Percentiles rank a stretch among this genome's conserved stretches.
These are phyloP conservation scores for Hydrangea macrophylla DNA, from an alignment of 148 eudicot species.

Conservation along the genomic window DNA sequence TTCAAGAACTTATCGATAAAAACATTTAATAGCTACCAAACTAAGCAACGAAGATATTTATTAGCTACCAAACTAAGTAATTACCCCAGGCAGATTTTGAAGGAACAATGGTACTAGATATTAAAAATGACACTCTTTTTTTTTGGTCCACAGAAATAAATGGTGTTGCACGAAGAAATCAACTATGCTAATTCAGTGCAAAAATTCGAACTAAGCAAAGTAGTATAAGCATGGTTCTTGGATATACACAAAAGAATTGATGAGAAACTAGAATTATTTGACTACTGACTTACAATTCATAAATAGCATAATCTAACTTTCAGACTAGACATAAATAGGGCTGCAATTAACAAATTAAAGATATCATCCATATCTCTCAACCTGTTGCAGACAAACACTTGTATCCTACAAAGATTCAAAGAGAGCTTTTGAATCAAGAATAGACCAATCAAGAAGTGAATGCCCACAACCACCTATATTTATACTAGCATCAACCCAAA, in stretches of 20 bases:
- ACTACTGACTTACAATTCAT: neutral
- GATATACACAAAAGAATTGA: neutral
- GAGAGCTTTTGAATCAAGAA: neutral
- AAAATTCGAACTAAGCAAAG: too few relatives aligned
- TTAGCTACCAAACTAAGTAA: neutral
- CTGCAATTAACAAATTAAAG: neutral
- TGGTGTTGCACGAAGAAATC: too few relatives aligned
- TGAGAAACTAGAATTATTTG: neutral
- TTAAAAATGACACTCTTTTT: too few relatives aligned
- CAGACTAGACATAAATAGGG: neutral
- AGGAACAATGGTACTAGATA: too few relatives aligned
- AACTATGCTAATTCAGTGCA: too few relatives aligned
- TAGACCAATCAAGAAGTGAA: neutral
- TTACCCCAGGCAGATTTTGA: too few relatives aligned
- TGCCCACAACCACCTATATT: neutral
- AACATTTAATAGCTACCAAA: neutral
- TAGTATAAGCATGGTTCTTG: too few relatives aligned
- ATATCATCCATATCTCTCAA: neutral
- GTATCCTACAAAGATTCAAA: neutral
- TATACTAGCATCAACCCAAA: neutral
- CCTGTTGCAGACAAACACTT: neutral
- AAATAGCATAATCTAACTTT: neutral
- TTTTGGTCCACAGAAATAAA: too few relatives aligned
- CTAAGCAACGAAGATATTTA: neutral
- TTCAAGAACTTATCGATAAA: too few relatives aligned